phyloP scores from a whole-genome alignment of 345 rosid genomes.

The Ceriops zippeliana region DNA sequence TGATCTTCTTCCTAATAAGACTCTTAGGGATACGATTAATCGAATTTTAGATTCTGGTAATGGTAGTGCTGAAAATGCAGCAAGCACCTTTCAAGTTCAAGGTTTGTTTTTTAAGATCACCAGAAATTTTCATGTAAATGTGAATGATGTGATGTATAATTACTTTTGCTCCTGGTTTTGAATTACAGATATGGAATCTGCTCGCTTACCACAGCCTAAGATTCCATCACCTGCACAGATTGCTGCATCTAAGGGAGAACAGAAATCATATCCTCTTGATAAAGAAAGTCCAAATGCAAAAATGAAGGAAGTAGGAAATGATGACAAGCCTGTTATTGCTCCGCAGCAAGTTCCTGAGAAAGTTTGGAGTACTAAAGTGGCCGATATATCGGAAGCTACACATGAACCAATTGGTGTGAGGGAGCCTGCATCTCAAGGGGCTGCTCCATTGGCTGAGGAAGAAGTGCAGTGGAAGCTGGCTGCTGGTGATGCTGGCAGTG shows the following conservation, averaged over 20 bases:
- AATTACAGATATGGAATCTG: constrained; percentile 41
- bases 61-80: constrained; percentile 79
- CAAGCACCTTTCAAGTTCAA: constrained; percentile 78
- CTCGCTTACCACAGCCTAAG: constrained; percentile 59
- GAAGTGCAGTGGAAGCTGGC: constrained; percentile 34
- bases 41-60: constrained; percentile 92
- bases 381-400: constrained; percentile 63
- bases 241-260: constrained; percentile 73
- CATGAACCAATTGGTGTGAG: constrained; percentile 63
- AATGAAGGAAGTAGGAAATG: constrained; percentile 32
- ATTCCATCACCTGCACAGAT: constrained; percentile 70
- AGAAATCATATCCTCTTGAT: constrained; percentile 27
- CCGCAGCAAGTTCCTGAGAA: constrained; percentile 41
- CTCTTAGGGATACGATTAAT: constrained; percentile 84
- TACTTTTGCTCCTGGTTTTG: background rate
- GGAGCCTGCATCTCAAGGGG: constrained; percentile 67
- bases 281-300: constrained; percentile 37
- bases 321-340: constrained; percentile 41
- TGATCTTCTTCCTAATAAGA: constrained; percentile 95
- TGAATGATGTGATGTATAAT: background rate
- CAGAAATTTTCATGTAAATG: background rate
- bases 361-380: constrained; percentile 38
- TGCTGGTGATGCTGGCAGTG: constrained; percentile 25
- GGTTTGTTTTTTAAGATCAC: constrained; percentile 45
- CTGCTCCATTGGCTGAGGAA: constrained; percentile 26